Evolutionary conservation across 1,284 basidiomycete genomes (phyloP).

Genomic region (Vanrija sp.): DNA sequence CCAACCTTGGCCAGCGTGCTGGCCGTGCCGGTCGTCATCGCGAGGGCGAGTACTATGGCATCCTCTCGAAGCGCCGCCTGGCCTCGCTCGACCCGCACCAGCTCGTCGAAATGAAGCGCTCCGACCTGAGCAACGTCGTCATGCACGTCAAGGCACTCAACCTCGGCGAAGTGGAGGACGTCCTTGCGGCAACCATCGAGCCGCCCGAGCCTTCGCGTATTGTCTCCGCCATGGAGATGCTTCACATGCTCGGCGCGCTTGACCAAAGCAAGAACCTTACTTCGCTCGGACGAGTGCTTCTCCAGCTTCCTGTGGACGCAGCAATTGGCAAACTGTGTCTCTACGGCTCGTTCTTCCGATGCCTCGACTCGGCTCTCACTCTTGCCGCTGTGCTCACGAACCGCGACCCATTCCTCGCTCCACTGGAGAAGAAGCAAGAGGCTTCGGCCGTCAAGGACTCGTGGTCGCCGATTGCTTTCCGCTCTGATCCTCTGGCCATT

Average conservation of each 20-base stretch:
- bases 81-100: constrained; percentile 71
- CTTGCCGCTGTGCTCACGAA: constrained; percentile 86
- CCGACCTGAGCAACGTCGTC: constrained; percentile 84
- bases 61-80: constrained; percentile 67
- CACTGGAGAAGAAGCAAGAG: constrained; percentile 53
- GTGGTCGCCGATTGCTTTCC: constrained; percentile 69
- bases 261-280: constrained; percentile 73
- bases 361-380: constrained; percentile 82
- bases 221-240: constrained; percentile 70
- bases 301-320: constrained; percentile 85
- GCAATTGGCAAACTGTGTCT: constrained; percentile 86
- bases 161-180: constrained; percentile 84
- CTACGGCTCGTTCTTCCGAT: constrained; percentile 89
- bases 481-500: constrained; percentile 79
- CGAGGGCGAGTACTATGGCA: constrained; percentile 84
- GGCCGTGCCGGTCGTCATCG: constrained; percentile 92
- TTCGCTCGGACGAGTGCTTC: constrained; percentile 78
- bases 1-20: constrained; percentile 90
- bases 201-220: constrained; percentile 80
- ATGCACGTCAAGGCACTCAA: constrained; percentile 98
- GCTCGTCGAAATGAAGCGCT: constrained; percentile 92
- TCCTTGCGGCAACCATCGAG: constrained; percentile 80
- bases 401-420: constrained; percentile 85
- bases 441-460: constrained; percentile 68
- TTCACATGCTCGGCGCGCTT: constrained; percentile 84